A percentile compares a stretch with the other conserved stretches of the same genome.
phyloP scores from a whole-genome alignment of 305 asterid genomes.

The Salvia sclarea region DNA sequence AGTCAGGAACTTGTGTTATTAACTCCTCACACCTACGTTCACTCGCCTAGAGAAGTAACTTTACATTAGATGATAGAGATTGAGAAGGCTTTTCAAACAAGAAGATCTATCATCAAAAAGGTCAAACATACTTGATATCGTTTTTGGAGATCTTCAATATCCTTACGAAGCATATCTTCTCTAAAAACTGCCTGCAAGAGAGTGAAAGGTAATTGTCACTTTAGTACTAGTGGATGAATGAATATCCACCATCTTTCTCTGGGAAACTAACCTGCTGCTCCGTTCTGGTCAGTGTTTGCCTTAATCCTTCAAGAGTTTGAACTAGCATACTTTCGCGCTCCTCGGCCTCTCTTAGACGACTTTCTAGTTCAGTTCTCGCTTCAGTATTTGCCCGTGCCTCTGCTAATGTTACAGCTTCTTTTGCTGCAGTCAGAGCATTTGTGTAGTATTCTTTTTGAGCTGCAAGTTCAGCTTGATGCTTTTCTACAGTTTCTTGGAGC shows the following conservation, averaged over 20 bases:
- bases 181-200: conserved; percentile 71
- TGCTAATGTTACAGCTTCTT: conserved; percentile 88
- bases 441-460: conserved; percentile 84
- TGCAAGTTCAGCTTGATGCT: conserved; percentile 79
- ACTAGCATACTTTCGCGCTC: conserved; percentile 89
- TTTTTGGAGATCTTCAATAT: conserved; percentile 87
- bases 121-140: conserved; percentile 66
- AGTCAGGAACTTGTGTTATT: conserved; percentile 90
- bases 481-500: conserved; percentile 90
- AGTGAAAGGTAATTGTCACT: conserved; percentile 29
- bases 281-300: conserved; percentile 89
- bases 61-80: conserved; percentile 28
- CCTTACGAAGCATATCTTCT: conserved; percentile 90
- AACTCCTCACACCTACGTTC: conserved; percentile 95
- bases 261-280: conserved; percentile 78
- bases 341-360: conserved; percentile 74
- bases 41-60: conserved; percentile 58
- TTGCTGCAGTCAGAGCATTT: conserved; percentile 73
- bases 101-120: conserved; percentile 21
- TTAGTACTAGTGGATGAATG: conserved; percentile 22
- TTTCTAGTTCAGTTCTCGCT: conserved; percentile 85
- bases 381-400: conserved; percentile 86
- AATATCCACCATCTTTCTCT: conserved; percentile 19
- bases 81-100: conserved; percentile 21
- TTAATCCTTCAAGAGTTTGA: conserved; percentile 88